phyloP scores from a whole-genome alignment of 768 basidiomycete genomes.

The Boletus sp. region DNA sequence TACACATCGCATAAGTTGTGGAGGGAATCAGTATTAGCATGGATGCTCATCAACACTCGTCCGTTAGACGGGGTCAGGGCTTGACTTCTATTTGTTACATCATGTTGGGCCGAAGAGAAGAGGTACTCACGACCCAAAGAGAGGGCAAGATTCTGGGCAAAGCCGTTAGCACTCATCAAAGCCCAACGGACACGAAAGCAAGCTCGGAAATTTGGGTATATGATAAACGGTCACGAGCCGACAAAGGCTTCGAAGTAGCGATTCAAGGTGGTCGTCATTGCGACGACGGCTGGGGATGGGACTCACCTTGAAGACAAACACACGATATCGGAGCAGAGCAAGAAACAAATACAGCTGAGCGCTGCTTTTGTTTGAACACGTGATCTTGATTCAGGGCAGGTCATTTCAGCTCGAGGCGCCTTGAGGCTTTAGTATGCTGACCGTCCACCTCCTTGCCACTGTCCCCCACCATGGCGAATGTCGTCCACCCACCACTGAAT shows the following conservation, averaged over 20 bases:
- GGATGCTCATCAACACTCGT: slow-evolving; percentile 72
- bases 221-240: slow-evolving; percentile 63
- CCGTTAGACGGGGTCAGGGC: slow-evolving; percentile 78
- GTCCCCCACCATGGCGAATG: slow-evolving; percentile 62
- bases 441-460: slow-evolving; percentile 11
- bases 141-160: neutral
- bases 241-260: slow-evolving; percentile 75
- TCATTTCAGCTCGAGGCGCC: slow-evolving; percentile 4
- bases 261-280: slow-evolving; percentile 73
- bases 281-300: slow-evolving; percentile 11
- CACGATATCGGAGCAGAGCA: neutral
- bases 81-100: slow-evolving; percentile 88
- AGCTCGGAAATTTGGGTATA: slow-evolving; percentile 94
- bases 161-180: slow-evolving; percentile 11
- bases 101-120: slow-evolving; percentile 34
- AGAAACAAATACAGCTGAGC: slow-evolving; percentile 9
- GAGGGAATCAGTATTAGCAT: slow-evolving; percentile 80
- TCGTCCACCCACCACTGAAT: slow-evolving; percentile 61
- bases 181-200: slow-evolving; percentile 4
- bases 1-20: slow-evolving; percentile 1
- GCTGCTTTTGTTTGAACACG: slow-evolving; percentile 30
- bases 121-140: slow-evolving; percentile 33
- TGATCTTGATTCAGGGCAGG: slow-evolving; percentile 37
- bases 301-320: slow-evolving; percentile 30
- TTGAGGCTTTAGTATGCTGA: slow-evolving; percentile 8